Base-by-base conservation (phyloP, 129 eudicot genomes). In the Deinandra increscens region DNA sequence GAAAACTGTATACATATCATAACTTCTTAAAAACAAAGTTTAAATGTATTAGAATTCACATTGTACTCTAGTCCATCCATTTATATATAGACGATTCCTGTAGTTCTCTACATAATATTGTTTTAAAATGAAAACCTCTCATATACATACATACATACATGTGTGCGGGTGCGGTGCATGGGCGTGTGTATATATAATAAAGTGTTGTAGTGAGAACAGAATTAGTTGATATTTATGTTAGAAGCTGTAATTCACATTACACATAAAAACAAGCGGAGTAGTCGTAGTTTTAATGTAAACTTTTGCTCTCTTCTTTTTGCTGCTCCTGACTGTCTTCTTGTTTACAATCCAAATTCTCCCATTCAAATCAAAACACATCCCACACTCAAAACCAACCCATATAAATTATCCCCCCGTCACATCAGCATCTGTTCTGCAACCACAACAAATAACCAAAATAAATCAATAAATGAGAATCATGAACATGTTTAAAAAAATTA, bases 181-280 rank as follows among this genome's bases (percentile, higher is more conserved):
- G n/a, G n/a, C n/a, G n/a, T n/a, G n/a, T n/a, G n/a, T n/a, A 26
- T 26, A 26, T 1, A 26, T 26, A 26, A 64, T 41, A 46, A 46
- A 19, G 43, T 20, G 48, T n/a, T 26, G 43, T 50, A 15, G 41
- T 38, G 68, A 59, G 67, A 56, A 68, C 44, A 20, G 48, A 60
- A 72, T 61, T 49, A 46, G 38, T 60, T 44, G 36, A 72, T 37
- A 10, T 58, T 13, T 42, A 43, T 64, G 66, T 41, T 39, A 59
- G 67, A 66, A 75, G 45, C 60, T 41, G 67, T 75, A 64, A 53
- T 64, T 58, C 72, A 66, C 17, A 66, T 75, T 74, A 75, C 73
- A 75, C 43, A 54, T 66, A 73, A 39, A 64, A 58, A 63, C 20
- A 18, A 58, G 64, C 64, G 29, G 10, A 58, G 64, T 5, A 3